Evolutionary conservation across 495 filamentous ascomycete genomes (phyloP), one percentile per base, ranked within the genome.

Genomic region (Aspergillus wentii): DNA sequence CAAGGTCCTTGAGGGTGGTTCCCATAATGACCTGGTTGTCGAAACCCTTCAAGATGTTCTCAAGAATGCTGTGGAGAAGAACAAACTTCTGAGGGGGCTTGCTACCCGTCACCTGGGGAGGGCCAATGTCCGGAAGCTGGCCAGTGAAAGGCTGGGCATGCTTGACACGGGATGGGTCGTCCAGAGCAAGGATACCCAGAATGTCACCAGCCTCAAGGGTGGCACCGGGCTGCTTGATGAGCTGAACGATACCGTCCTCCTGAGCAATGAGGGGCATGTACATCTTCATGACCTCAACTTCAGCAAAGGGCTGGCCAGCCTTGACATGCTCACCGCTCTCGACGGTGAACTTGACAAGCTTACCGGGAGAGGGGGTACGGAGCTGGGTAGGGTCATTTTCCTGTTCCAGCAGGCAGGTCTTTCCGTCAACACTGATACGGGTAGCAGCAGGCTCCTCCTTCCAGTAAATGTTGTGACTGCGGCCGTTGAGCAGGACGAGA

Each of bases 251-350:
- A 66, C 92, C 92, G 48, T 95, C 94, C 61, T 99, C 92, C 62
- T 91, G 83, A n/a, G 92, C 84, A 38, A 99, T 74, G 36, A 99
- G 75, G 51, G 92, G 92, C 92, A 99, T 99, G 72, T 95, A 97
- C 92, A 99, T 99, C 75, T 99, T 99, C 92, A 99, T 99, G 61
- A 99, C 94, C 62, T 99, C 92, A 36, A 99, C 92, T 56, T 99
- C 92, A 36, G 92, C 92, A 56, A 86, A 99, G 6, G 91, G 73
- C 62, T 99, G 88, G 36, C 90, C 90, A 45, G 91, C 88, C 57
- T 78, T 83, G 53, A 99, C 81, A 59, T 97, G 92, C 51, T 94
- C 85, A 35, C 94, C 94, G 51, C 94, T 97, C 61, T 97, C 94
- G 1, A 99, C 88, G 8, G 85, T 86, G 69, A 91, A 99, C 71